phyloP scores from a whole-genome alignment of 2,329 filamentous ascomycete species.

The Aspergillus bombycis region DNA sequence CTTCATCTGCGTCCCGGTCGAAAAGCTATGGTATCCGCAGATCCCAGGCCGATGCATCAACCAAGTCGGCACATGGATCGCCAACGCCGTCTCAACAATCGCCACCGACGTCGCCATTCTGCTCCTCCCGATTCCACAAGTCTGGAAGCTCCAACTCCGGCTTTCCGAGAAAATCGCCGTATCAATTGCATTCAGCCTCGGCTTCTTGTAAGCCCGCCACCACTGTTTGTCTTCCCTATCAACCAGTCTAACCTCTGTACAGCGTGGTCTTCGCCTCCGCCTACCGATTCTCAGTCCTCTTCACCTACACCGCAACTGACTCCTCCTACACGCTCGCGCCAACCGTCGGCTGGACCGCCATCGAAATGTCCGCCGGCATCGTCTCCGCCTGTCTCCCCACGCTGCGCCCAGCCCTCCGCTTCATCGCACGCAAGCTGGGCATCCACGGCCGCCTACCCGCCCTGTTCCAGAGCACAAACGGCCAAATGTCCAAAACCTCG shows the following conservation, averaged over 20 bases:
- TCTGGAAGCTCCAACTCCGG: slow-evolving; percentile 32
- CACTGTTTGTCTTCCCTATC: too few relatives aligned
- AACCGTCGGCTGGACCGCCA: slow-evolving; percentile 33
- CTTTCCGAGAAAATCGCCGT: slow-evolving; percentile 25
- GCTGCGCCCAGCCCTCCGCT: slow-evolving; percentile 27
- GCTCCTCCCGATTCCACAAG: slow-evolving; percentile 29
- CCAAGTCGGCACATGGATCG: slow-evolving; percentile 31
- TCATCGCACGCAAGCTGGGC: slow-evolving; percentile 22
- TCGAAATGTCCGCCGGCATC: slow-evolving; percentile 34
- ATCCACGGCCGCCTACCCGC: slow-evolving; percentile 18
- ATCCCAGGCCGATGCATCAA: slow-evolving; percentile 32
- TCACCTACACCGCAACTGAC: slow-evolving; percentile 26
- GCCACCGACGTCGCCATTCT: slow-evolving; percentile 31
- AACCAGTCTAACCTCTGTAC: not conserved
- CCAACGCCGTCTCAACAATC: slow-evolving; percentile 29
- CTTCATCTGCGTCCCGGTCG: slow-evolving; percentile 34
- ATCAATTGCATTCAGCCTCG: slow-evolving; percentile 26
- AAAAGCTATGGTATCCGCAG: slow-evolving; percentile 32
- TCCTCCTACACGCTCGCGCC: slow-evolving; percentile 33
- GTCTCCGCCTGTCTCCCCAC: slow-evolving; percentile 33
- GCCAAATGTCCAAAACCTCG: slow-evolving; percentile 10
- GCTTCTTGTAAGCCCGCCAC: slow-evolving; percentile 25
- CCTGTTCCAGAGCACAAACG: slow-evolving; percentile 16
- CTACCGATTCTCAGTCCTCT: slow-evolving; percentile 32
- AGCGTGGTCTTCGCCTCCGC: slow-evolving; percentile 33